Evolutionary conservation across 1,284 basidiomycete genomes (phyloP), one percentile per base, ranked within the genome.

Genomic region (Trichosporon asahii): DNA sequence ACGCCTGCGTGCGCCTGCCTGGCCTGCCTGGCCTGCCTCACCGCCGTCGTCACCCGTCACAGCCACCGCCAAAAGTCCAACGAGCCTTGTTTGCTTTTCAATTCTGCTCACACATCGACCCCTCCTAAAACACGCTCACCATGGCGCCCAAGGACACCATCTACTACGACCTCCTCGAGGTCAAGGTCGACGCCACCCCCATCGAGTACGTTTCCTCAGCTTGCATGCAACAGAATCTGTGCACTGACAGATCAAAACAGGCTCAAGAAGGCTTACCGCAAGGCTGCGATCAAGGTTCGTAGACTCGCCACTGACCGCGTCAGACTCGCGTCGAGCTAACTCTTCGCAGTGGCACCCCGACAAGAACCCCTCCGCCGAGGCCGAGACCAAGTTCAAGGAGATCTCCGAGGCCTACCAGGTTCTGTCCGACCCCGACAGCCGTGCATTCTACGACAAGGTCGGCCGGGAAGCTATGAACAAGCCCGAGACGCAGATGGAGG

Each of bases 241-340:
- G 33, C 40, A 29, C 15, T 60, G 12, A 46, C 64, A 18, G 18
- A 49, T 60, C 55, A 61, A 27, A 21, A 21, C 73, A 84, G 82
- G 70, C 85, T 98, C 76, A 99, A 98, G 87, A 98, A 95, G 85
- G 94, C 93, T 1, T 98, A 98, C 84, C 87, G 96, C 74, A 97
- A 93, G 83, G 90, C 92, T 73, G 95, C 96, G 25, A 95, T 98
- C 87, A 92, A 93, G 87, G 94, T 94, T 57, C 31, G 57, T 49
- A 15, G 31, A 18, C 53, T 57, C 33, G 57, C 57, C 57, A 61
- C 57, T 23, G 29, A 31, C 29, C 57, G 29, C 57, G 29, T 23
- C 29, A 31, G 3, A 18, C 53, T 29, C 12, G 35, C n/a, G 37
- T 57, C 44, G 11, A 9, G 31, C 9, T 27, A 15, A 15, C 69